Evolutionary conservation across 2,329 filamentous ascomycete genomes (phyloP), one percentile per base, ranked within the genome.

Genomic region (Bipolaris oryzae): DNA sequence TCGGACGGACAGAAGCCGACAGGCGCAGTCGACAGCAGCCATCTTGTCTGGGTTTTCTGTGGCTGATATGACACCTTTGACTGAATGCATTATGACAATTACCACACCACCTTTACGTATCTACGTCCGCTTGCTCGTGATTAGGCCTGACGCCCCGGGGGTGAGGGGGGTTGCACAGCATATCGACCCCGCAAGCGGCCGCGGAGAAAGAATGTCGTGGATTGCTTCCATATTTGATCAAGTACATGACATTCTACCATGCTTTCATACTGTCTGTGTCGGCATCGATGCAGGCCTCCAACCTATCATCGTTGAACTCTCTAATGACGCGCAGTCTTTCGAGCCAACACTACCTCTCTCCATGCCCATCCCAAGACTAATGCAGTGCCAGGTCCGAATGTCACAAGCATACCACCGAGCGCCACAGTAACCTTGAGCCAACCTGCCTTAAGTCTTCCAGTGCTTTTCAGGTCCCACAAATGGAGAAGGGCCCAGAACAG

Each of bases 271-370:
- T 45, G 10, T 45, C 28, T 45, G 16, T 45, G 25, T 25, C n/a
- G 18, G 42, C 25, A 45, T 20, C 20, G 42, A 28, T 43, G 2
- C 28, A 21, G 28, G 4, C 23, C 23, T 43, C 13, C 21, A 13
- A 31, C 20, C 20, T 28, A 13, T 43, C 41, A 31, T 28, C 41
- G 15, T 43, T 43, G 23, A 43, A 18, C 41, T 43, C 41, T 43
- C 31, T 43, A n/a, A 33, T 45, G 23, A 45, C 25, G 42, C 25
- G 23, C 25, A 45, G 42, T 45, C 13, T 45, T 33, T 33, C 23
- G 42, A 33, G 25, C 42, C 42, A 45, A 20, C 23, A 45, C 23
- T 45, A 25, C 25, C 33, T 45, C 42, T 45, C 42, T 45, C 42
- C 23, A 33, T 18, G 42, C 42, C 25, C 23, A 33, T 33, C 42